Percentiles rank a stretch among this genome's conserved stretches.
Evolutionary conservation across 1,284 basidiomycete genomes (phyloP).

Genomic region (Grifola frondosa): DNA sequence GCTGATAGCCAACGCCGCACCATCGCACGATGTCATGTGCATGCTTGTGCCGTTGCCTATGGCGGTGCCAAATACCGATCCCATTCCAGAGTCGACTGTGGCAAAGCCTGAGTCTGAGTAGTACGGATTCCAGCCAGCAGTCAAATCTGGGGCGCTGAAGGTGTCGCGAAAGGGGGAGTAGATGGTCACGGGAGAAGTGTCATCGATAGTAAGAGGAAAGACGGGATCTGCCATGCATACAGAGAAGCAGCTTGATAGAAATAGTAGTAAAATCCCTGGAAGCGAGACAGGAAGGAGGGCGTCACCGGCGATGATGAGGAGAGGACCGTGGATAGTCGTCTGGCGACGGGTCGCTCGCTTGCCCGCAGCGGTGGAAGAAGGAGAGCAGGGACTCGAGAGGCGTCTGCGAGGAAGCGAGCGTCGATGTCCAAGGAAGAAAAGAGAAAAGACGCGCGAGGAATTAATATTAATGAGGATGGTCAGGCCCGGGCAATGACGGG

Average conservation of each 20-base stretch:
- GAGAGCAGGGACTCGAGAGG: background rate
- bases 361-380: background rate
- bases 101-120: conserved; percentile 52
- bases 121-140: conserved; percentile 66
- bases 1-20: conserved; percentile 51
- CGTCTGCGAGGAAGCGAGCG: conserved; percentile 18
- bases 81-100: conserved; percentile 21
- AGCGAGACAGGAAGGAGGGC: background rate
- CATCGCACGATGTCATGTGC: conserved; percentile 58
- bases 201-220: conserved; percentile 57
- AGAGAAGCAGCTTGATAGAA: too few species aligned
- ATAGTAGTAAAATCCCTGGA: background rate
- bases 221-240: conserved; percentile 47
- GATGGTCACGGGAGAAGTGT: conserved; percentile 61
- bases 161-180: conserved; percentile 63
- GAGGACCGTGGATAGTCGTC: background rate
- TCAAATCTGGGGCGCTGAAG: conserved; percentile 44
- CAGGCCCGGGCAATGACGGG: too few species aligned
- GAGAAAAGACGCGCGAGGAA: conserved; percentile 12
- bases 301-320: background rate
- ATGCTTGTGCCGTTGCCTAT: conserved; percentile 54
- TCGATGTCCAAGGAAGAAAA: conserved; percentile 15
- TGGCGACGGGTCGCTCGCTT: too few species aligned
- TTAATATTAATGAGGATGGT: too few species aligned
- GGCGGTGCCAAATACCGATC: conserved; percentile 28